phyloP scores from a whole-genome alignment of 192 early-diverging fungal species.

The Blastocladiella britannica region DNA sequence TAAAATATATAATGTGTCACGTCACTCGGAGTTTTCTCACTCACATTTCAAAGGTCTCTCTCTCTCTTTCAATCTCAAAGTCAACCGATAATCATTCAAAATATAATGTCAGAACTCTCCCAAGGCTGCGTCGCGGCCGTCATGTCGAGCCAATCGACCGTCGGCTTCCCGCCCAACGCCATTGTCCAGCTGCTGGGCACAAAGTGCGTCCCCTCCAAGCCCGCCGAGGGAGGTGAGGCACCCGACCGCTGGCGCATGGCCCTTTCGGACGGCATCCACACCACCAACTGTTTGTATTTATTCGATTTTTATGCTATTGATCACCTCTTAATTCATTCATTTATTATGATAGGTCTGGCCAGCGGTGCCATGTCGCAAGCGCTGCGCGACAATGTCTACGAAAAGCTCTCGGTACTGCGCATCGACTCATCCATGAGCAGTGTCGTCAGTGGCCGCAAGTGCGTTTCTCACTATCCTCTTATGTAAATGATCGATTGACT shows the following conservation, averaged over 20 bases:
- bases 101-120: too few relatives aligned
- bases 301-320: neutral
- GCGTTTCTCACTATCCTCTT: neutral
- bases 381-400: neutral
- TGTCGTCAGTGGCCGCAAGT: neutral
- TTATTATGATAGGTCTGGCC: too few relatives aligned
- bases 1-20: too few relatives aligned
- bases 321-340: too few relatives aligned
- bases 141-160: neutral
- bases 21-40: too few relatives aligned
- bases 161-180: neutral
- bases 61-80: too few relatives aligned
- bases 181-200: neutral
- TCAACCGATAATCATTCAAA: too few relatives aligned
- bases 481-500: neutral
- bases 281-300: neutral
- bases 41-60: too few relatives aligned
- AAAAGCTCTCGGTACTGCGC: neutral
- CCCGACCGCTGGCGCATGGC: neutral
- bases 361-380: too few relatives aligned
- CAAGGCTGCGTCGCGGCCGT: neutral
- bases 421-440: neutral
- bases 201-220: neutral
- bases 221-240: neutral
- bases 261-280: neutral